Percentiles rank a stretch among this genome's conserved stretches.
Evolutionary conservation across 2,329 filamentous ascomycete genomes (phyloP).

Genomic region (Alternaria alternata): DNA sequence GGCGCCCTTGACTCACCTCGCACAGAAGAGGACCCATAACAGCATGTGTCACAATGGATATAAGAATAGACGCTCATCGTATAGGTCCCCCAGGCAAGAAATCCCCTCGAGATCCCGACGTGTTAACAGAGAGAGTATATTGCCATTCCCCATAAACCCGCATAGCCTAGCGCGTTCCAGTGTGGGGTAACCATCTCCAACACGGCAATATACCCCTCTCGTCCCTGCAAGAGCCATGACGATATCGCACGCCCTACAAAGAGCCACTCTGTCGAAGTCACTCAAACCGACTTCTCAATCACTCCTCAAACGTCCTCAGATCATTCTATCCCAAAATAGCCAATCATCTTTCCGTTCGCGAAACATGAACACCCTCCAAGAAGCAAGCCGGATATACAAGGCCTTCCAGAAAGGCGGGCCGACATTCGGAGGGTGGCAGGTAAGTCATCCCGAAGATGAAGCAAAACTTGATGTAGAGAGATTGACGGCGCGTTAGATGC

Average conservation of each 20-base stretch:
- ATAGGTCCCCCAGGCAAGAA: rapidly evolving
- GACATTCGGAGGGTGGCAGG: slow-evolving; percentile 67
- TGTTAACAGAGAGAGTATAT: background rate
- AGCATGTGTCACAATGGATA: background rate
- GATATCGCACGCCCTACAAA: slow-evolving; percentile 17
- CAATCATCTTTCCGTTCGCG: slow-evolving; percentile 6
- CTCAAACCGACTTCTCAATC: background rate
- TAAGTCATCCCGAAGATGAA: slow-evolving; percentile 32
- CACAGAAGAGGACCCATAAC: too few species aligned
- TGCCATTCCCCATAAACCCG: slow-evolving; percentile 1
- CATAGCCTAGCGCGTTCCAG: slow-evolving; percentile 19
- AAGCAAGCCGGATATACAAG: slow-evolving; percentile 62
- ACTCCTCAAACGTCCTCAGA: background rate
- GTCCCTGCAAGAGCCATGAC: slow-evolving; percentile 20
- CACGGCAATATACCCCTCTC: slow-evolving; percentile 8
- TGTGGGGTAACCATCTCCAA: slow-evolving; percentile 28
- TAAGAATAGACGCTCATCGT: background rate
- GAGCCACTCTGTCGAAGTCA: background rate
- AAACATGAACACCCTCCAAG: slow-evolving; percentile 58
- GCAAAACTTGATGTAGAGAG: background rate
- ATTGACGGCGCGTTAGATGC: slow-evolving; percentile 12
- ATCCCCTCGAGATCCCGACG: rapidly evolving
- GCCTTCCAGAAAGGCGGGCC: slow-evolving; percentile 60
- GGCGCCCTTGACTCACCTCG: background rate
- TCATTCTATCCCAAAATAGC: background rate